Conservation (phyloP, 148 eudicot species). For the Pouteria glomerata region DNA sequence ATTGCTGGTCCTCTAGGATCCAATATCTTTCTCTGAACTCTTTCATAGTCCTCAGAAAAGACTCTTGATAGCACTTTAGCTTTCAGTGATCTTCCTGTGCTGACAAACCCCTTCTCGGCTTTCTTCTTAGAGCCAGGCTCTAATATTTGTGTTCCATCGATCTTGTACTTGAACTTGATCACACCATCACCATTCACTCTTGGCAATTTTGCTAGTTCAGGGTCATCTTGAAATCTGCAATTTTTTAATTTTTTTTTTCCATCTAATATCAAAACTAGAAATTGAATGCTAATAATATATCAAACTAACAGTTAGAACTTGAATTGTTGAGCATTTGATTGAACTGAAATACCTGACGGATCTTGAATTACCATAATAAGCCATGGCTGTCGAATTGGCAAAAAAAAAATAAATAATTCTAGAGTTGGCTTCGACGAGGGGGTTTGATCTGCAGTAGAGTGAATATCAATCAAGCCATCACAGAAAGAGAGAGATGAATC, state of each 20-base stretch:
- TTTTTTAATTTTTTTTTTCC: background rate
- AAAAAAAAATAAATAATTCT: constrained; percentile 7
- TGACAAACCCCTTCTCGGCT: background rate
- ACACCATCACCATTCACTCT: constrained; percentile 6
- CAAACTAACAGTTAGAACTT: background rate
- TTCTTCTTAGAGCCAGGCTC: constrained; percentile 11
- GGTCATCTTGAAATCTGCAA: constrained; percentile 45
- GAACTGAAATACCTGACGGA: constrained; percentile 51
- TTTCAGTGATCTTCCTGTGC: constrained; percentile 24
- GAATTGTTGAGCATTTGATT: background rate
- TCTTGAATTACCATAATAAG: constrained; percentile 52
- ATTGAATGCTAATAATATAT: background rate
- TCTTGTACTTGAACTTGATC: constrained; percentile 24
- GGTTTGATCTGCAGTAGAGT: constrained; percentile 1
- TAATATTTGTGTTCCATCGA: constrained; percentile 25
- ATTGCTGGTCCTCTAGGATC: constrained; percentile 55
- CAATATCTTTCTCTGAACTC: constrained; percentile 37
- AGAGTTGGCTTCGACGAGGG: background rate
- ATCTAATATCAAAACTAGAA: background rate
- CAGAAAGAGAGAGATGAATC: no score
- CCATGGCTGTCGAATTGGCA: constrained; percentile 28
- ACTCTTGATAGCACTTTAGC: constrained; percentile 56
- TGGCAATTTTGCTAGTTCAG: constrained; percentile 19
- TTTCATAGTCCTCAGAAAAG: constrained; percentile 65
- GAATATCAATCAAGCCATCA: background rate